Conservation (phyloP, 345 rosid species). For the Gossypium longicalyx region DNA sequence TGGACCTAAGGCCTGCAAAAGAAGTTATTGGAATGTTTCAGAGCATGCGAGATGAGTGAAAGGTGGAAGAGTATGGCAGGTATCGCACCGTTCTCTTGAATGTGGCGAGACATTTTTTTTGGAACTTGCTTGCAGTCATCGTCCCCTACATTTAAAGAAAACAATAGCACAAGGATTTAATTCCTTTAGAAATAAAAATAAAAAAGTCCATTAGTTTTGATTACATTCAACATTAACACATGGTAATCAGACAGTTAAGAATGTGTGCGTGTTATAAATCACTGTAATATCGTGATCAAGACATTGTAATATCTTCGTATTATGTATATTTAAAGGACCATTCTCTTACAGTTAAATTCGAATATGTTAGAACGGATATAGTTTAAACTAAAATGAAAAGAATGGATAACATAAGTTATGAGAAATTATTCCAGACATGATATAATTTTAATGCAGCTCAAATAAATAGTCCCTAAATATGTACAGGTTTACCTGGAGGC, state of each 20-base stretch:
- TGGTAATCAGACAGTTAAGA: not conserved
- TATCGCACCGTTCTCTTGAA: constrained; percentile 34
- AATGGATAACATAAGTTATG: not conserved
- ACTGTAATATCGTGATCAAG: not conserved
- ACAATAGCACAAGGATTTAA: not conserved
- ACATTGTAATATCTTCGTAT: not conserved
- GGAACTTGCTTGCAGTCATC: constrained; percentile 20
- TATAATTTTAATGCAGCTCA: not conserved
- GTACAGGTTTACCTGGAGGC: constrained; percentile 31
- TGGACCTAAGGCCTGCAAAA: constrained; percentile 37
- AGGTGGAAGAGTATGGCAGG: not conserved
- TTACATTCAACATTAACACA: not conserved
- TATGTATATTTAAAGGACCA: not conserved
- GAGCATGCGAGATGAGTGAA: not conserved
- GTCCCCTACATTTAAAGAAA: constrained; percentile 18
- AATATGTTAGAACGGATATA: too few species aligned
- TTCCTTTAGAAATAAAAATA: not conserved
- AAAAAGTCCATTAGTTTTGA: not conserved
- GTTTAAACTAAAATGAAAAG: too few species aligned
- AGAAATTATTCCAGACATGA: not conserved
- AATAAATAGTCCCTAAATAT: not conserved
- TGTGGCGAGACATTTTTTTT: constrained; percentile 29
- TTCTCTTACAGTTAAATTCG: too few species aligned
- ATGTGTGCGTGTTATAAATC: not conserved
- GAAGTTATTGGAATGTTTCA: not conserved